Conservation (phyloP, 371 early-diverging fungal genomes). For the Smittium mucronatum region DNA sequence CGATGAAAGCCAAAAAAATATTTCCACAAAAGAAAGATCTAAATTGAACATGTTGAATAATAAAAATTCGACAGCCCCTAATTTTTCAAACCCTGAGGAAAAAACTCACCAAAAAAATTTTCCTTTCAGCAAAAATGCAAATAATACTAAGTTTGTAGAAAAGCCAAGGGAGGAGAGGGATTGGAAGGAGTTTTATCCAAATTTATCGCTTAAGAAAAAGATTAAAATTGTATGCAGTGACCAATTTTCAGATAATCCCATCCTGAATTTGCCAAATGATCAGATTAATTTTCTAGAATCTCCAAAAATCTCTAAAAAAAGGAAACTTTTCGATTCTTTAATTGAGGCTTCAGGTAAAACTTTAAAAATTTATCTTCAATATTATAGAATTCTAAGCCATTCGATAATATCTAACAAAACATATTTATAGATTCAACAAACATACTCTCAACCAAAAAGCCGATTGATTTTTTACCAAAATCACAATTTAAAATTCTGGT, state of each 20-base stretch:
- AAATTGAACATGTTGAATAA: not conserved
- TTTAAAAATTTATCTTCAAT: not conserved
- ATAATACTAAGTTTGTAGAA: slow-evolving; percentile 13
- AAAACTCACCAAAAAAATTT: not conserved
- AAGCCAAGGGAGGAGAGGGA: slow-evolving; percentile 75
- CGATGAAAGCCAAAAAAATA: not conserved
- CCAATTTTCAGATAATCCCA: too few relatives aligned
- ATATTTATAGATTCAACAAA: slow-evolving; percentile 16
- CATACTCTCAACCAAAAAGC: slow-evolving; percentile 26
- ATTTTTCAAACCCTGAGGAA: not conserved
- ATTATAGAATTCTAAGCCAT: too few relatives aligned
- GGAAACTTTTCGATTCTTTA: not conserved
- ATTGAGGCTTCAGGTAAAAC: not conserved
- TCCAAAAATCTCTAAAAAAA: not conserved
- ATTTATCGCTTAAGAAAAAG: slow-evolving; percentile 43
- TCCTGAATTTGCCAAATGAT: too few relatives aligned
- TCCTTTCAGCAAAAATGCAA: not conserved
- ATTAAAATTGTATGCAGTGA: slow-evolving; percentile 34
- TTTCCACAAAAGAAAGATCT: not conserved
- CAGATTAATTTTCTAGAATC: too few relatives aligned
- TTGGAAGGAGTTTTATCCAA: slow-evolving; percentile 67
- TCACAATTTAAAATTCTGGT: slow-evolving; percentile 12
- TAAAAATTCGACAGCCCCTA: not conserved
- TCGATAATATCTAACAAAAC: not conserved
- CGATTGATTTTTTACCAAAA: slow-evolving; percentile 16